Base-by-base conservation (phyloP, 2,329 filamentous ascomycete species). In the Colletotrichum theobromicola region DNA sequence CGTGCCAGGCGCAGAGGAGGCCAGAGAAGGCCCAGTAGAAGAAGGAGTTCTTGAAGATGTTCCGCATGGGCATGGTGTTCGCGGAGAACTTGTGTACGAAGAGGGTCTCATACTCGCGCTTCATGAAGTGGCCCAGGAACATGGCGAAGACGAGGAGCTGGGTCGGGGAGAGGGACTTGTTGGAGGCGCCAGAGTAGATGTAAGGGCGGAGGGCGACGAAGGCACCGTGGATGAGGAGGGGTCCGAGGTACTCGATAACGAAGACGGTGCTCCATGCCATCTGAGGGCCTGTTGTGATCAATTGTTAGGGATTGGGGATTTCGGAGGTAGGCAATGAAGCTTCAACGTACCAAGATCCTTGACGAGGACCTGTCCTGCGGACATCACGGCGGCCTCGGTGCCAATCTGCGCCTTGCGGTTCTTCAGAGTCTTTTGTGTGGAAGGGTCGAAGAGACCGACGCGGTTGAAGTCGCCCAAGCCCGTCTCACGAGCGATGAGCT, bases 71-170 rank as follows among this genome's bases (percentile, higher is more conserved):
- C 97, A 99, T 99, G 63, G 97, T 99, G 80, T 94, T 95, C 76
- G 94, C 92, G 71, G 95, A 96, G 89, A 99, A 99, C 82, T 95
- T 95, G 89, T 99, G 97, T 76, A 99, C 91, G 83, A 97, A 98
- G 76, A 98, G 82, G 1, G 97, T 98, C 87, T 99, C 97, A 77
- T 95, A 89, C 87, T 99, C 97, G 81, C 97, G 95, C 90, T 99
- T 99, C 82, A 94, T 78, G 85, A 98, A 99, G 88, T 99, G 97
- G 15, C 94, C 84, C 71, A 92, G 87, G 80, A 98, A 91, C 83
- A 98, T 91, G 75, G 87, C 86, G 82, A 95, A 93, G 65, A 93
- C 90, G 66, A 98, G 88, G 79, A 90, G 91, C 85, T 99, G 97
- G 4, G 90, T 88, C 87, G 86, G 82, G 81, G 90, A 86, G 89